phyloP scores from a whole-genome alignment of 73 alveolate genomes.

The Uronychia binucleata region DNA sequence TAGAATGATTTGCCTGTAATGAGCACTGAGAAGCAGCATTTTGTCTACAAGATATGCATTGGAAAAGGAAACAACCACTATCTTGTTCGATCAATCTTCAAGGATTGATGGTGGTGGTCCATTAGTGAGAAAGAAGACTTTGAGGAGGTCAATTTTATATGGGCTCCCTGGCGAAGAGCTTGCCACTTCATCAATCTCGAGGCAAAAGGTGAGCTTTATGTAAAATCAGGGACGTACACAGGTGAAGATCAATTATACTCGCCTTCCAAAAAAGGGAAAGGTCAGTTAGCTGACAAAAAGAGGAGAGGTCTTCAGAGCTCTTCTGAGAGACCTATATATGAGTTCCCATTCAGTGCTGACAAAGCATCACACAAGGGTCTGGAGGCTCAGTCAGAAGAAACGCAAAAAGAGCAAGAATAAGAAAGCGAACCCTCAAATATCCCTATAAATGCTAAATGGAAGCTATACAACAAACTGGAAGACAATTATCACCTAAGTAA shows the following conservation, averaged over 20 bases:
- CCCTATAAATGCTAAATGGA: not conserved
- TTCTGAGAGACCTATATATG: not conserved
- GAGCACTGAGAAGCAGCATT: not conserved
- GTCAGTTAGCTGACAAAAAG: not conserved
- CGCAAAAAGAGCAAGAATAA: conserved; percentile 23
- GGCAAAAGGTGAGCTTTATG: not conserved
- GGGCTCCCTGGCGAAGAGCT: conserved; percentile 76
- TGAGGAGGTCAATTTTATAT: conserved; percentile 74
- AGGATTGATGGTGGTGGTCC: conserved; percentile 89
- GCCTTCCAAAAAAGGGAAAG: conserved; percentile 10
- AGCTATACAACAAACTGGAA: conserved; percentile 75
- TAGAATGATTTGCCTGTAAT: not conserved
- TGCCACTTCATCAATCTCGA: conserved; percentile 24
- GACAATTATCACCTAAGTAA: conserved; percentile 78
- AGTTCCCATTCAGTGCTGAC: conserved; percentile 1
- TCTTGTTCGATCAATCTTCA: conserved; percentile 68
- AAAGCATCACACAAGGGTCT: not conserved
- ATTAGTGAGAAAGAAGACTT: conserved; percentile 64
- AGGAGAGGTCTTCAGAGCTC: not conserved
- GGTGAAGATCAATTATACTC: not conserved
- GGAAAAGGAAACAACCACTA: conserved; percentile 83
- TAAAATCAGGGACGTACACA: not conserved
- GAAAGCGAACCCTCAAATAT: not conserved
- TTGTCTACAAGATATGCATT: conserved; percentile 61
- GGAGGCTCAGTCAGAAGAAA: not conserved